Base-by-base conservation (phyloP, 495 filamentous ascomycete species). In the Penicillium parvum region DNA sequence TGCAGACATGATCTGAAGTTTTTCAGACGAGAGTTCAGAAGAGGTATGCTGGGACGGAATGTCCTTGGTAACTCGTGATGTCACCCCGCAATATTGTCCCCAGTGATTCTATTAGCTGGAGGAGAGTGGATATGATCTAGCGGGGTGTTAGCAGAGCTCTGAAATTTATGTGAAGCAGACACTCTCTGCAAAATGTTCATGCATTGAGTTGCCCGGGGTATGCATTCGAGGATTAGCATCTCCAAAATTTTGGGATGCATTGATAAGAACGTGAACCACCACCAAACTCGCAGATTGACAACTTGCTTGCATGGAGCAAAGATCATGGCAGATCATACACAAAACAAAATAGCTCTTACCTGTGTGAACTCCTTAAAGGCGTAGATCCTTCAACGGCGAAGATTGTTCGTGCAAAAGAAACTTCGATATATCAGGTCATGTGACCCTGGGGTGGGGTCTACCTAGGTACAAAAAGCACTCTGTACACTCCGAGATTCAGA, bases 391-490 rank as follows among this genome's bases (percentile, higher is more conserved):
- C 17, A 8, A 32, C 40, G 29, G 37, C 12, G 37, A 41, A 39
- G 46, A 21, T 34, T 28, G 32, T 36, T 33, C 34, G 51, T 47
- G 47, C 49, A 43, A 45, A 49, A 58, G 52, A 58, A 58, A 55
- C 49, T 52, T 55, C 52, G 57, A 49, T 60, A 60, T 53, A 38
- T 23, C 7, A 5, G 39, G 33, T 52, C 57, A 61, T 47, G 52
- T 61, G 57, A 61, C 53, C 25, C 40, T 18, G 43, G 47, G 42
- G 51, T 40, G 44, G 39, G 50, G 54, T 50, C 19, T 15, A 28
- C 30, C 20, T 28, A 26, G 11, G 7, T 27, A 7, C 2, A 14
- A n/a, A 2, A n/a, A n/a, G n/a, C n/a, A n/a, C n/a, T n/a, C n/a
- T n/a, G n/a, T n/a, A n/a, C n/a, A n/a, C n/a, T n/a, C n/a, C n/a